Conservation (phyloP, 495 filamentous ascomycete genomes). For the Neurospora hispaniola region DNA sequence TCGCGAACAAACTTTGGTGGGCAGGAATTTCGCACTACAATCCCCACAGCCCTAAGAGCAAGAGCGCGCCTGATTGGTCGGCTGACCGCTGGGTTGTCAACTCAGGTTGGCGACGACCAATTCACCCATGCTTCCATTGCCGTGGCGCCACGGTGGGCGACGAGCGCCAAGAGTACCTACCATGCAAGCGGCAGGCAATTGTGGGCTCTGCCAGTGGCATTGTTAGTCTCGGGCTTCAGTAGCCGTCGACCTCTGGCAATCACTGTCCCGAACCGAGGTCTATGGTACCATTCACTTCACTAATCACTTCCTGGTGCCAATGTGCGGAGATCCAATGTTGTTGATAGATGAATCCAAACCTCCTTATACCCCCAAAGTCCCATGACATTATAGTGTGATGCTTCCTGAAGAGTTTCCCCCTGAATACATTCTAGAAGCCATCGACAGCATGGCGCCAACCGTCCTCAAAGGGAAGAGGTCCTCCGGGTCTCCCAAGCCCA, state of each 20-base stretch:
- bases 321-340: neutral
- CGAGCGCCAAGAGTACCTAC: neutral
- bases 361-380: neutral
- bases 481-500: slow-evolving; percentile 36
- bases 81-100: neutral
- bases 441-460: slow-evolving; percentile 14
- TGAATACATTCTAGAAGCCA: slow-evolving; percentile 18
- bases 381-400: slow-evolving; percentile 1
- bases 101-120: slow-evolving; percentile 13
- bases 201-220: neutral
- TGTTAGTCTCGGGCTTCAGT: neutral
- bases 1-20: slow-evolving; percentile 21
- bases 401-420: slow-evolving; percentile 12
- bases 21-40: slow-evolving; percentile 24
- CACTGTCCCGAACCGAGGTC: neutral
- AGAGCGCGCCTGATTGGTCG: neutral
- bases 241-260: neutral
- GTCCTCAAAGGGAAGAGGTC: slow-evolving; percentile 18
- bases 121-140: neutral
- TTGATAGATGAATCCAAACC: neutral
- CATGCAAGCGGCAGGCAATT: neutral
- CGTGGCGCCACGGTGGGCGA: neutral
- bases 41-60: slow-evolving; percentile 24
- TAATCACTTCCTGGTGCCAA: neutral
- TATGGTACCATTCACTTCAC: neutral